Evolutionary conservation across 306 rosid species (phyloP).

Genomic region (Carpinus fangiana): DNA sequence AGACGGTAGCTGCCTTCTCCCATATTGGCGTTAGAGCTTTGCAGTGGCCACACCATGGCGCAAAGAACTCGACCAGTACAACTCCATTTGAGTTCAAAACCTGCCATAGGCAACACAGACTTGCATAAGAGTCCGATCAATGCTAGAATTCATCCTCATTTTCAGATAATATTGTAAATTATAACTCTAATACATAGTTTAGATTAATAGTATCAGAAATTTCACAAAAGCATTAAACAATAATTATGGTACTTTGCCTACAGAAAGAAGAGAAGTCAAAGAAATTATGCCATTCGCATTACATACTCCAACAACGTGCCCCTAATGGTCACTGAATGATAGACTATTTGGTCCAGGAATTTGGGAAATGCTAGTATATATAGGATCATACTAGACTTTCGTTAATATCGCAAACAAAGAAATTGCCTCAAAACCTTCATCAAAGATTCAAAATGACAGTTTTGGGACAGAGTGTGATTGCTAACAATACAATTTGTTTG

Average conservation of each 20-base stretch:
- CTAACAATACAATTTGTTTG: constrained; percentile 18
- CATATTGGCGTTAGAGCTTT: constrained; percentile 85
- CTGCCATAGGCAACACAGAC: constrained; percentile 34
- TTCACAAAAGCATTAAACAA: background rate
- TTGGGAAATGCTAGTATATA: constrained; percentile 18
- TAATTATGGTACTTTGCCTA: background rate
- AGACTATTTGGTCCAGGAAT: constrained; percentile 34
- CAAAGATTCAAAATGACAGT: constrained; percentile 22
- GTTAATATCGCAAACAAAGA: constrained; percentile 66
- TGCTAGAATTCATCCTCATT: background rate
- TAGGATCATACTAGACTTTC: constrained; percentile 5
- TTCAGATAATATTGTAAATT: background rate
- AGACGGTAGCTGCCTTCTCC: constrained; percentile 89
- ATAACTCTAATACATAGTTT: background rate
- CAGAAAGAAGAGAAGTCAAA: background rate
- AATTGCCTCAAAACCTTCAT: constrained; percentile 72
- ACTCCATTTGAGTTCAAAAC: constrained; percentile 89
- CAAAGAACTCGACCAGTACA: constrained; percentile 94
- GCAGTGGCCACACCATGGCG: constrained; percentile 99
- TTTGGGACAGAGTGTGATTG: constrained; percentile 87
- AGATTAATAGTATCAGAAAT: background rate
- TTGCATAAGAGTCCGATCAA: constrained; percentile 5
- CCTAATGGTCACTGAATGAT: background rate
- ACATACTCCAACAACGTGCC: constrained; percentile 53
- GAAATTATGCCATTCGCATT: background rate